A percentile compares a stretch with the other conserved stretches of the same genome.
phyloP scores from a whole-genome alignment of 345 rosid genomes.

The Citrus cavaleriei region DNA sequence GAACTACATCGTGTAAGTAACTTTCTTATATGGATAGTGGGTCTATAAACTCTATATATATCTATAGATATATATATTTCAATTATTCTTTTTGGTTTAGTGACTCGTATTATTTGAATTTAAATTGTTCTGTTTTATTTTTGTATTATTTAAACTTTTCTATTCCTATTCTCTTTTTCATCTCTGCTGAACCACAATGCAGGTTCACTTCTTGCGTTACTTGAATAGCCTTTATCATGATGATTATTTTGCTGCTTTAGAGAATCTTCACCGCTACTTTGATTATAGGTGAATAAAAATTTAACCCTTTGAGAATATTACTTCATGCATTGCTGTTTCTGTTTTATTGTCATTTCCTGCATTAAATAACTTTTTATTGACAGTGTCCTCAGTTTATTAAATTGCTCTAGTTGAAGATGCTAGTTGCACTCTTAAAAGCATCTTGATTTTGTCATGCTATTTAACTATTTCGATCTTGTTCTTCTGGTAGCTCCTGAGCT shows the following conservation, averaged over 20 bases:
- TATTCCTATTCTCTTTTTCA: neutral
- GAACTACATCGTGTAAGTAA: conserved; percentile 86
- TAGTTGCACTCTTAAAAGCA: neutral
- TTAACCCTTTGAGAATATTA: neutral
- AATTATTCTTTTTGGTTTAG: neutral
- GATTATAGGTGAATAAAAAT: conserved; percentile 75
- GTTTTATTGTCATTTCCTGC: neutral
- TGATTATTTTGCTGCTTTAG: conserved; percentile 90
- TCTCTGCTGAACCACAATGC: conserved; percentile 23
- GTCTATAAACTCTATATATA: neutral
- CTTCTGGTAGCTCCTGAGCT: neutral
- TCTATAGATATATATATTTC: neutral
- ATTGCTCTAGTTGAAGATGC: neutral
- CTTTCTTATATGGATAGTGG: conserved; percentile 1
- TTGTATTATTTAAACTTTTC: neutral
- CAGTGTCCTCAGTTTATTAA: neutral
- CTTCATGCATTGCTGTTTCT: neutral
- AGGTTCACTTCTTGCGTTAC: conserved; percentile 96
- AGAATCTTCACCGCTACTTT: conserved; percentile 84
- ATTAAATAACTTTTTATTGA: neutral
- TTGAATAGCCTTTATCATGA: conserved; percentile 80
- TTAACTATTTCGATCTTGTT: neutral
- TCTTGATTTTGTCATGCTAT: conserved; percentile 1
- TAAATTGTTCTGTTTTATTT: conserved; percentile 1
- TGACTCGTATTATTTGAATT: conserved; percentile 11